Percentiles rank a stretch among this genome's conserved stretches.
Conservation (phyloP, 2,329 filamentous ascomycete species). For the Thielaviopsis populi region DNA sequence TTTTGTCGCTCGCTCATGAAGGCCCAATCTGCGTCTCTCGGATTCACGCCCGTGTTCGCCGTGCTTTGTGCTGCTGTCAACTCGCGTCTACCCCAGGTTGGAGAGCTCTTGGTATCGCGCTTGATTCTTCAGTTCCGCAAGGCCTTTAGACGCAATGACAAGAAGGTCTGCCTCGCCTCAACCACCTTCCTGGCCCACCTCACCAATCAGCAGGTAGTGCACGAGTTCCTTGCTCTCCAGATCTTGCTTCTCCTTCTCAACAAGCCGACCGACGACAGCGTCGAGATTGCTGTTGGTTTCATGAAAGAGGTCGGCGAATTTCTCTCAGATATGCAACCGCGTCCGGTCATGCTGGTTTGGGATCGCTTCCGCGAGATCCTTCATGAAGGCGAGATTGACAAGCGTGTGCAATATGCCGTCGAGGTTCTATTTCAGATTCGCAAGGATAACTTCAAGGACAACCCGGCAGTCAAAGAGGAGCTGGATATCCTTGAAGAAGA, state of each 20-base stretch:
- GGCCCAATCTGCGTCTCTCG: conserved; percentile 86
- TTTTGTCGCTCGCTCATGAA: conserved; percentile 98
- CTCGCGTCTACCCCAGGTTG: conserved; percentile 88
- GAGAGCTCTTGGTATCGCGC: conserved; percentile 73
- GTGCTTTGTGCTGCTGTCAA: conserved; percentile 95
- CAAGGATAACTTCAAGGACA: conserved; percentile 93
- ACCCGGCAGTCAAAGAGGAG: conserved; percentile 79
- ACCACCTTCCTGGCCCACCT: conserved; percentile 92
- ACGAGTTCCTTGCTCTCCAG: conserved; percentile 86
- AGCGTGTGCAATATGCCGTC: conserved; percentile 98
- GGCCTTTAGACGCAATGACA: conserved; percentile 91
- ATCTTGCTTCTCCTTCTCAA: conserved; percentile 82
- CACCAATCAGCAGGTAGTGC: conserved; percentile 88
- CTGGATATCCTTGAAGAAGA: conserved; percentile 93
- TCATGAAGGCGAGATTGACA: conserved; percentile 93
- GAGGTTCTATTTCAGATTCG: conserved; percentile 93
- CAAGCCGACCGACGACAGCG: conserved; percentile 92
- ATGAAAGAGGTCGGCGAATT: conserved; percentile 89
- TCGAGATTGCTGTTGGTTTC: conserved; percentile 90
- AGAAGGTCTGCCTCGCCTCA: conserved; percentile 82
- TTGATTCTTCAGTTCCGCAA: conserved; percentile 89
- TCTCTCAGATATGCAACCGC: conserved; percentile 83
- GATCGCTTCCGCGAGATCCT: conserved; percentile 92
- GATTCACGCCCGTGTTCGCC: conserved; percentile 92
- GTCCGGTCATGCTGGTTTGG: conserved; percentile 79